Conservation (phyloP, 2,329 filamentous ascomycete genomes). For the Epichloe glyceriae region DNA sequence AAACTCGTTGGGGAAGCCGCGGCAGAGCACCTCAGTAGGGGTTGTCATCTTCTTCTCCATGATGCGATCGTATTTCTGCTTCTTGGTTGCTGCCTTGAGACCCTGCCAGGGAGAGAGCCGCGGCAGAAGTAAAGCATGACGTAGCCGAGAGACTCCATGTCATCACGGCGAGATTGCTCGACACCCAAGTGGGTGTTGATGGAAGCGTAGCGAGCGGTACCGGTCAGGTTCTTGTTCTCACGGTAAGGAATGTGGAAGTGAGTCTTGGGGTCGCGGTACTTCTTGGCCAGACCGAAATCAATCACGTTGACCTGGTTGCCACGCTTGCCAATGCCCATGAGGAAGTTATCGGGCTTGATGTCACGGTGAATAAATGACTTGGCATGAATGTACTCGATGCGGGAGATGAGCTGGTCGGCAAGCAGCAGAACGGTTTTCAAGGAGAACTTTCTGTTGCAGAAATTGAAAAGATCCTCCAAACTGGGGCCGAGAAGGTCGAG, state of each 20-base stretch:
- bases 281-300: slow-evolving; percentile 98
- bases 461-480: slow-evolving; percentile 98
- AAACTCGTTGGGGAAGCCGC: slow-evolving; percentile 98
- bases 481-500: slow-evolving; percentile 91
- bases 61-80: slow-evolving; percentile 99
- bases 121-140: slow-evolving; percentile 99
- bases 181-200: slow-evolving; percentile 99
- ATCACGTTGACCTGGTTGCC: slow-evolving; percentile 99
- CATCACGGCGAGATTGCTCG: slow-evolving; percentile 96
- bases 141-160: slow-evolving; percentile 98
- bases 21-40: slow-evolving; percentile 94
- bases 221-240: slow-evolving; percentile 99
- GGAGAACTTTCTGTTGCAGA: slow-evolving; percentile 99
- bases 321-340: slow-evolving; percentile 98
- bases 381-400: slow-evolving; percentile 99
- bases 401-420: slow-evolving; percentile 95
- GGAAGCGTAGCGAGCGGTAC: slow-evolving; percentile 93
- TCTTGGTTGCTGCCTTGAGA: slow-evolving; percentile 95
- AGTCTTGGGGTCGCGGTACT: slow-evolving; percentile 98
- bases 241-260: slow-evolving; percentile 99
- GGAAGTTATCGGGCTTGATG: slow-evolving; percentile 99
- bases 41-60: slow-evolving; percentile 99
- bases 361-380: slow-evolving; percentile 99
- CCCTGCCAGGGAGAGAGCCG: slow-evolving; percentile 96
- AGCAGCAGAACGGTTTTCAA: slow-evolving; percentile 95